phyloP scores from a whole-genome alignment of 306 rosid species.

The Vicia faba region DNA sequence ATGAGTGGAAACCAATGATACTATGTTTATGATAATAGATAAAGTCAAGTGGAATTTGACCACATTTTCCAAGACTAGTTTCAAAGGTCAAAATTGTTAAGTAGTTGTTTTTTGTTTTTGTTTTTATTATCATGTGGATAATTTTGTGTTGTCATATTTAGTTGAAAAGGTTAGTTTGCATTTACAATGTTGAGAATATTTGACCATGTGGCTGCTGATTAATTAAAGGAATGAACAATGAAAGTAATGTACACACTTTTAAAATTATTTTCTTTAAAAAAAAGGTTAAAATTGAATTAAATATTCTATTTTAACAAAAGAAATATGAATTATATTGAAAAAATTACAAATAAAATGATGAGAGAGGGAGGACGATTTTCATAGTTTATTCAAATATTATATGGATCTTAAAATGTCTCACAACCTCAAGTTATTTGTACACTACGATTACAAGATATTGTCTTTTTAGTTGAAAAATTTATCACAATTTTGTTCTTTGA shows the following conservation, averaged over 20 bases:
- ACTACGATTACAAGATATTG: too few species aligned
- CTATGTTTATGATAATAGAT: not conserved
- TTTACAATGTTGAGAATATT: not conserved
- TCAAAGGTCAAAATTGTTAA: conserved; percentile 31
- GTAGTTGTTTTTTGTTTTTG: not conserved
- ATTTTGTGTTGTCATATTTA: not conserved
- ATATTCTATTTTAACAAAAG: too few species aligned
- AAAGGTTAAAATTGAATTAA: too few species aligned
- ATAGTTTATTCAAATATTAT: too few species aligned
- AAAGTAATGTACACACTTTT: not conserved
- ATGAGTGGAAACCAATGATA: not conserved
- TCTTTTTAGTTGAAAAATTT: too few species aligned
- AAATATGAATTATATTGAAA: too few species aligned
- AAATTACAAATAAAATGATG: too few species aligned
- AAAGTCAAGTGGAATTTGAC: conserved; percentile 8
- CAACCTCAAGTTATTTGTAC: too few species aligned
- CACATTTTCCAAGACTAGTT: conserved; percentile 14
- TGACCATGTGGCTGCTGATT: not conserved
- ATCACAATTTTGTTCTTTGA: too few species aligned
- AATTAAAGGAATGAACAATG: not conserved
- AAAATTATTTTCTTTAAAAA: too few species aligned
- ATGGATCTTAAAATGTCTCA: too few species aligned
- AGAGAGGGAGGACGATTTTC: too few species aligned
- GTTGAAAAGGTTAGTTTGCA: conserved; percentile 6
- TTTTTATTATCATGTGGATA: not conserved